A percentile compares a stretch with the other conserved stretches of the same genome.
These are phyloP conservation scores for Solanum tarapatanum DNA, from an alignment of 257 asterid species.

Conservation along the genomic window DNA sequence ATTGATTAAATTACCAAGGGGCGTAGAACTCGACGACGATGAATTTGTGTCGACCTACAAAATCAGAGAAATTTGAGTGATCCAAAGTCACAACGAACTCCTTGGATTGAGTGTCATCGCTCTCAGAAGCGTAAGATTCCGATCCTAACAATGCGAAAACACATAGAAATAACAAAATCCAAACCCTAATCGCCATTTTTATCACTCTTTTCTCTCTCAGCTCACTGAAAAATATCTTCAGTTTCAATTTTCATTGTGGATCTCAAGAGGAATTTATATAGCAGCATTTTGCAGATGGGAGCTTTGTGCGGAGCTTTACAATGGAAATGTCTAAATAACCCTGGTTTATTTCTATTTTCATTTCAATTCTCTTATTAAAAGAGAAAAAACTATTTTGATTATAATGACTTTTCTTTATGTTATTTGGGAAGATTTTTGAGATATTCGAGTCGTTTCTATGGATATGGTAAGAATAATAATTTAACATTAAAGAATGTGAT, in stretches of 20 bases:
- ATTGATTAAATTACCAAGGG: constrained; percentile 44
- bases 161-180: constrained; percentile 11
- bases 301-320: not conserved
- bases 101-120: constrained; percentile 8
- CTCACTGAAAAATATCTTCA: constrained; percentile 6
- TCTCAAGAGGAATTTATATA: not conserved
- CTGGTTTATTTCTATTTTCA: not conserved
- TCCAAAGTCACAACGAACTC: constrained; percentile 72
- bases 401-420: not conserved
- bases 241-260: not conserved
- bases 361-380: not conserved
- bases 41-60: constrained; percentile 60
- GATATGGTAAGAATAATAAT: not conserved
- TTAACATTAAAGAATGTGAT: no score
- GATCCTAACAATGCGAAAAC: constrained; percentile 11
- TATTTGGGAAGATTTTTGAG: not conserved
- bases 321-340: not conserved
- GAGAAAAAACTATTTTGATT: not conserved
- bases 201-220: constrained; percentile 13
- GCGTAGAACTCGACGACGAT: constrained; percentile 83
- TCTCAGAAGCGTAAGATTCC: constrained; percentile 7
- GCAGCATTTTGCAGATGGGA: not conserved
- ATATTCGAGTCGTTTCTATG: not conserved
- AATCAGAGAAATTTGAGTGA: constrained; percentile 71
- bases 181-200: constrained; percentile 28